Percentiles rank a stretch among this genome's conserved stretches.
These are phyloP conservation scores for Trypanosoma conorhini DNA, from an alignment of 208 protist species.

Conservation along the genomic window DNA sequence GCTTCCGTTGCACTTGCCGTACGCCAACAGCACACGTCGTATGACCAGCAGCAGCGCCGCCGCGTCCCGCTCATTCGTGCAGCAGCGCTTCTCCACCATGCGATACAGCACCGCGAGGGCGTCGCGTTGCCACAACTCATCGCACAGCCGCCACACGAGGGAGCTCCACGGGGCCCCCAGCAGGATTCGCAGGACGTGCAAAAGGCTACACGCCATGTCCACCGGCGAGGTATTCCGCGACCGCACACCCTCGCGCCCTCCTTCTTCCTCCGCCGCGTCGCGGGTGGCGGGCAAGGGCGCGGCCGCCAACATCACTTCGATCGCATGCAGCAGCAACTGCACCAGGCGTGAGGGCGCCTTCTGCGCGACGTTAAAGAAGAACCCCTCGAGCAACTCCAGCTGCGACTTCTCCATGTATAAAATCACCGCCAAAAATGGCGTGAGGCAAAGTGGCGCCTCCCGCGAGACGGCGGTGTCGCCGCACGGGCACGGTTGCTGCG, in stretches of 20 bases:
- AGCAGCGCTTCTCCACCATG: conserved; percentile 42
- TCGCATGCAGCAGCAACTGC: conserved; percentile 17
- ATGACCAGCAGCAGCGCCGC: conserved; percentile 65
- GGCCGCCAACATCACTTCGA: conserved; percentile 15
- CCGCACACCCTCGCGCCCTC: neutral
- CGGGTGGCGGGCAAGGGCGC: neutral
- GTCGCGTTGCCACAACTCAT: conserved; percentile 44
- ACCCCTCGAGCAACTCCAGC: conserved; percentile 27
- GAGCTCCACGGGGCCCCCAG: conserved; percentile 22
- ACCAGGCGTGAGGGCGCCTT: conserved; percentile 26
- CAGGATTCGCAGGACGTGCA: conserved; percentile 27
- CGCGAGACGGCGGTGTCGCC: neutral
- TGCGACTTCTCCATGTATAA: conserved; percentile 13
- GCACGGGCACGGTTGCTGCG: conserved; percentile 7
- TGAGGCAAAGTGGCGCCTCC: conserved; percentile 6
- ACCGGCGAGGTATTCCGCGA: neutral
- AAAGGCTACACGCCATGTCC: conserved; percentile 24
- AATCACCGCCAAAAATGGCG: conserved; percentile 27
- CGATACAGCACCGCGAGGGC: conserved; percentile 56
- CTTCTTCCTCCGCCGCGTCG: neutral
- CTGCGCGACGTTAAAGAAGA: conserved; percentile 33
- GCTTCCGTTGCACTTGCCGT: conserved; percentile 15
- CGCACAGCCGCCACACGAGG: conserved; percentile 43
- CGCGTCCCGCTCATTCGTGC: conserved; percentile 56
- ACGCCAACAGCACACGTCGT: conserved; percentile 43